Percentiles rank a stretch among this genome's conserved stretches.
These are phyloP conservation scores for Antrodiella citrinella DNA, from an alignment of 768 basidiomycete species.

Conservation along the genomic window DNA sequence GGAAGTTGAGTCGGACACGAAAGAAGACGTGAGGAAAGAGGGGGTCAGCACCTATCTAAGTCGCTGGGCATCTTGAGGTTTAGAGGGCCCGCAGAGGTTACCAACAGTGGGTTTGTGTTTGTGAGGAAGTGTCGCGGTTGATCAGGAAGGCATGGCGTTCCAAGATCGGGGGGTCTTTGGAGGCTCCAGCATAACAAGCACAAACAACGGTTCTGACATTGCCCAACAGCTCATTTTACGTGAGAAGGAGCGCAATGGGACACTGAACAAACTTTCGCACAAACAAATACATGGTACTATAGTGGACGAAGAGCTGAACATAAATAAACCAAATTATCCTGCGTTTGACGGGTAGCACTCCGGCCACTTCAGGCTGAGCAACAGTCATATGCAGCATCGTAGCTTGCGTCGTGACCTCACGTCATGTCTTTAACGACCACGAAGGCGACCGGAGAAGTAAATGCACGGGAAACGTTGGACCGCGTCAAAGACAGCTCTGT, in stretches of 20 bases:
- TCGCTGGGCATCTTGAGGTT: constrained; percentile 43
- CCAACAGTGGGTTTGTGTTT: neutral
- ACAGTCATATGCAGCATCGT: too few relatives aligned
- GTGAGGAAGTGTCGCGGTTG: neutral
- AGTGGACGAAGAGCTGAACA: too few relatives aligned
- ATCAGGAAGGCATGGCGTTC: neutral
- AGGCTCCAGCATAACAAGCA: neutral
- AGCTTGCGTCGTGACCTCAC: too few relatives aligned
- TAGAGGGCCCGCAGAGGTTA: neutral
- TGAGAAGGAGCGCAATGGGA: neutral
- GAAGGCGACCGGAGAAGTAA: too few relatives aligned
- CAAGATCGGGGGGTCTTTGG: neutral
- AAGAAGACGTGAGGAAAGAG: constrained; percentile 23
- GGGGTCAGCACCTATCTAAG: constrained; percentile 38
- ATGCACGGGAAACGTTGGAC: too few relatives aligned
- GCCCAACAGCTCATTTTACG: neutral
- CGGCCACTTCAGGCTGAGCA: too few relatives aligned
- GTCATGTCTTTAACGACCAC: too few relatives aligned
- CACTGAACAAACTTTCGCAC: too few relatives aligned
- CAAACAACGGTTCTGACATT: neutral
- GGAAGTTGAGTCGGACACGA: constrained; percentile 5
- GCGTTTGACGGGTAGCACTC: too few relatives aligned
- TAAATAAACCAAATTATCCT: too few relatives aligned
- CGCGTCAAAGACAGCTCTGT: too few relatives aligned
- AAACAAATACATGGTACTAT: too few relatives aligned